These are phyloP conservation scores for Colletotrichum higginsianum DNA, from an alignment of 2,329 filamentous ascomycete genomes.

Conservation along the genomic window DNA sequence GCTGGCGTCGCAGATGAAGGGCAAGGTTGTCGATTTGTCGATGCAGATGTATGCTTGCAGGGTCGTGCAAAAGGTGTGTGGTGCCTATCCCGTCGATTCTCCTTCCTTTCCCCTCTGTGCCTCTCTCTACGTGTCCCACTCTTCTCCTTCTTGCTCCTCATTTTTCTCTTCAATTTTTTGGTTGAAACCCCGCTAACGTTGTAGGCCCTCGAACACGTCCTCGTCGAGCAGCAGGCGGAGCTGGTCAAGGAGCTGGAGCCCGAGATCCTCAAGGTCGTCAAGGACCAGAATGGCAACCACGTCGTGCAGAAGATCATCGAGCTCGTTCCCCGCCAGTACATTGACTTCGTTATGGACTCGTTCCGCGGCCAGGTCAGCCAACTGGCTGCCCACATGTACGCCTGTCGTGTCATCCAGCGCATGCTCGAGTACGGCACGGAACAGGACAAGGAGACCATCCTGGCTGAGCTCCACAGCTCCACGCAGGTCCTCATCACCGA, in stretches of 20 bases:
- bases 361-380: constrained; percentile 82
- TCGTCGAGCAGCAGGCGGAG: constrained; percentile 90
- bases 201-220: constrained; percentile 88
- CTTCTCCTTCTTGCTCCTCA: too few species aligned
- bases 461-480: constrained; percentile 83
- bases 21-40: constrained; percentile 84
- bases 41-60: constrained; percentile 93
- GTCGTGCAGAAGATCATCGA: constrained; percentile 96
- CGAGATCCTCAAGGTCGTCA: constrained; percentile 83
- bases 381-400: constrained; percentile 85
- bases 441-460: constrained; percentile 78
- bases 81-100: not conserved
- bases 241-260: constrained; percentile 87
- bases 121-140: too few species aligned
- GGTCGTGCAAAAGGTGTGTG: constrained; percentile 89
- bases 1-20: constrained; percentile 88
- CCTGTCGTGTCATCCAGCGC: constrained; percentile 93
- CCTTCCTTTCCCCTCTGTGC: not conserved
- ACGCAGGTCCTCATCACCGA: constrained; percentile 83
- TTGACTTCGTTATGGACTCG: constrained; percentile 87
- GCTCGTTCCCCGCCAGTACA: constrained; percentile 81
- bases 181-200: constrained; percentile 14
- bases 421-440: constrained; percentile 88
- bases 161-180: too few species aligned
- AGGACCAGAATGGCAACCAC: constrained; percentile 94